Conservation (phyloP, 306 rosid species). For the Glycyrrhiza uralensis region DNA sequence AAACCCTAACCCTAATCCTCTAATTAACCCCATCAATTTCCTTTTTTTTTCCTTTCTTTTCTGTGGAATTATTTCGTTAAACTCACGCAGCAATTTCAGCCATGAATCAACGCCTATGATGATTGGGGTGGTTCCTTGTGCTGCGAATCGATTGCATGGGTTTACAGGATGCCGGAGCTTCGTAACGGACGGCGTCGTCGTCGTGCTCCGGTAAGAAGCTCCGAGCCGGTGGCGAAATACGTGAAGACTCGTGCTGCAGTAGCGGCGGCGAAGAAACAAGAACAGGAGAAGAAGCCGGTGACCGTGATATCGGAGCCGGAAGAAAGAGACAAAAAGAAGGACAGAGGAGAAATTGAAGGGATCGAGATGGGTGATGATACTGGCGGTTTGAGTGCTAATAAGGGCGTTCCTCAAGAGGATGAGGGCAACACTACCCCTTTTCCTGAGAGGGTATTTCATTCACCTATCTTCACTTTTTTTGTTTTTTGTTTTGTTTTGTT, state of each 20-base stretch:
- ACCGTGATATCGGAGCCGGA: constrained; percentile 58
- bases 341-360: constrained; percentile 26
- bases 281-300: constrained; percentile 37
- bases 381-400: constrained; percentile 88
- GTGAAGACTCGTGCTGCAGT: constrained; percentile 79
- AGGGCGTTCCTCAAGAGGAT: constrained; percentile 72
- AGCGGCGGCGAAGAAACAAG: constrained; percentile 50
- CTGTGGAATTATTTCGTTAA: not conserved
- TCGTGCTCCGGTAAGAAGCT: constrained; percentile 59
- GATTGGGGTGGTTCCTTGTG: constrained; percentile 45
- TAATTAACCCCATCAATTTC: not conserved
- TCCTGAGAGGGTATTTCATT: constrained; percentile 67
- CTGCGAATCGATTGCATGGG: constrained; percentile 68
- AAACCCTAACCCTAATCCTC: constrained; percentile 47
- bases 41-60: not conserved
- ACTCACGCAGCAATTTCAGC: constrained; percentile 14
- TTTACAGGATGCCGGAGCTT: constrained; percentile 86
- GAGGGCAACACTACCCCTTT: constrained; percentile 83
- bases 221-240: constrained; percentile 43
- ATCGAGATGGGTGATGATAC: constrained; percentile 75
- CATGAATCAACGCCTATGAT: constrained; percentile 54
- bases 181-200: constrained; percentile 78
- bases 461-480: not conserved
- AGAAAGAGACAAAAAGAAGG: constrained; percentile 36
- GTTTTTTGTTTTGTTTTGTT: not conserved